These are phyloP conservation scores for Basidiobolus meristosporus DNA, from an alignment of 371 early-diverging fungal species.

Conservation along the genomic window DNA sequence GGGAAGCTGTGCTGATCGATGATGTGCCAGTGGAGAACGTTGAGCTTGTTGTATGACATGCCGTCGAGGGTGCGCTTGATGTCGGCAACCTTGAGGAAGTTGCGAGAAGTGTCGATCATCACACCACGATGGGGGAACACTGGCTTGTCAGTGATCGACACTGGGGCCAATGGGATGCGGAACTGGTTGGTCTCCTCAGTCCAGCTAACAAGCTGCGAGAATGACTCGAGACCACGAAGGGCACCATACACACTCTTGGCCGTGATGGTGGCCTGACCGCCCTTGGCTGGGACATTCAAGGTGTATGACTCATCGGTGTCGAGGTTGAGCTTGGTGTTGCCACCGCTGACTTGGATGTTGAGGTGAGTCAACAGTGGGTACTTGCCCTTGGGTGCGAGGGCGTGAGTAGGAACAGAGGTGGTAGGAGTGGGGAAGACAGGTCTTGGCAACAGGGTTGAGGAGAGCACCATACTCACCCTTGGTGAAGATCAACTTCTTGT, in stretches of 20 bases:
- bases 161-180: conserved; percentile 28
- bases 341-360: too few relatives aligned
- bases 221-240: conserved; percentile 52
- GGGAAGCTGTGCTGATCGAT: conserved; percentile 66
- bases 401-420: too few relatives aligned
- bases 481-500: too few relatives aligned
- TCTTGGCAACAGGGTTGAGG: too few relatives aligned
- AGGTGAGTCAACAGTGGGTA: too few relatives aligned
- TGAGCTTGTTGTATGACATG: conserved; percentile 57
- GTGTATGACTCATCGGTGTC: too few relatives aligned
- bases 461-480: too few relatives aligned
- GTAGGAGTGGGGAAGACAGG: too few relatives aligned
- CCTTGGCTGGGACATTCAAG: too few relatives aligned
- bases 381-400: too few relatives aligned
- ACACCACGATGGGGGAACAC: conserved; percentile 52
- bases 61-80: conserved; percentile 40
- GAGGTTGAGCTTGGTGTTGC: too few relatives aligned
- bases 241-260: conserved; percentile 55
- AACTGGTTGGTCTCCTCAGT: conserved; percentile 5
- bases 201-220: conserved; percentile 35
- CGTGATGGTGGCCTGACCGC: conserved; percentile 7
- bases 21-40: conserved; percentile 73
- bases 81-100: conserved; percentile 40
- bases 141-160: conserved; percentile 47
- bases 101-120: conserved; percentile 53